These are phyloP conservation scores for Phlegmacium glaucopus DNA, from an alignment of 768 basidiomycete genomes.

Conservation along the genomic window DNA sequence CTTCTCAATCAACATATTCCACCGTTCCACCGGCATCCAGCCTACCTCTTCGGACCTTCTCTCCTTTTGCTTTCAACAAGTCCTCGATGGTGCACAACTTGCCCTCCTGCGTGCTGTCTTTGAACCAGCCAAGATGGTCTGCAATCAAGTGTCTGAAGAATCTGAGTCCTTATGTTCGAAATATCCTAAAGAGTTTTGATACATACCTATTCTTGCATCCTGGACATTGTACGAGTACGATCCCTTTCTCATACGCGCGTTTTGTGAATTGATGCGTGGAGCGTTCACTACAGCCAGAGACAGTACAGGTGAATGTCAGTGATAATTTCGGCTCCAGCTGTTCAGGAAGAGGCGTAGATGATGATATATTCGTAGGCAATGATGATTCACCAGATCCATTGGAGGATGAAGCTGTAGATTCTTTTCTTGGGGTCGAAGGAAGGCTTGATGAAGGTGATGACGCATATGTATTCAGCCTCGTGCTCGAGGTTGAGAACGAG, in stretches of 20 bases:
- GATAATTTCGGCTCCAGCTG: constrained; percentile 59
- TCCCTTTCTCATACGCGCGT: constrained; percentile 80
- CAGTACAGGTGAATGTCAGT: constrained; percentile 87
- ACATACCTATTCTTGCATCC: constrained; percentile 82
- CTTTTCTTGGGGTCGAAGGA: constrained; percentile 3
- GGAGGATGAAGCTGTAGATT: background rate
- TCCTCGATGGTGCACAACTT: constrained; percentile 81
- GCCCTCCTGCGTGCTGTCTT: constrained; percentile 72
- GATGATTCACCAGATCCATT: constrained; percentile 3
- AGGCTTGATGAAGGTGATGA: background rate
- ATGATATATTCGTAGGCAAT: constrained; percentile 14
- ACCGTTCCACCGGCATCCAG: constrained; percentile 49
- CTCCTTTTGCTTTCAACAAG: constrained; percentile 73
- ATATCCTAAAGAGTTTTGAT: constrained; percentile 1
- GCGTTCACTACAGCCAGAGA: constrained; percentile 61
- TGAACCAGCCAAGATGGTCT: constrained; percentile 91
- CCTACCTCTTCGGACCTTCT: constrained; percentile 57
- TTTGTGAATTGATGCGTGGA: constrained; percentile 88
- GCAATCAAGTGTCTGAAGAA: constrained; percentile 78
- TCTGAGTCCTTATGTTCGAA: background rate
- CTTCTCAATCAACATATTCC: constrained; percentile 42
- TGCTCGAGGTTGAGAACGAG: constrained; percentile 8
- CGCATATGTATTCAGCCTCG: background rate
- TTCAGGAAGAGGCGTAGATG: constrained; percentile 33
- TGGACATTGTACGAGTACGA: constrained; percentile 91